phyloP scores from a whole-genome alignment of 306 rosid genomes.

The Trifolium pratense region DNA sequence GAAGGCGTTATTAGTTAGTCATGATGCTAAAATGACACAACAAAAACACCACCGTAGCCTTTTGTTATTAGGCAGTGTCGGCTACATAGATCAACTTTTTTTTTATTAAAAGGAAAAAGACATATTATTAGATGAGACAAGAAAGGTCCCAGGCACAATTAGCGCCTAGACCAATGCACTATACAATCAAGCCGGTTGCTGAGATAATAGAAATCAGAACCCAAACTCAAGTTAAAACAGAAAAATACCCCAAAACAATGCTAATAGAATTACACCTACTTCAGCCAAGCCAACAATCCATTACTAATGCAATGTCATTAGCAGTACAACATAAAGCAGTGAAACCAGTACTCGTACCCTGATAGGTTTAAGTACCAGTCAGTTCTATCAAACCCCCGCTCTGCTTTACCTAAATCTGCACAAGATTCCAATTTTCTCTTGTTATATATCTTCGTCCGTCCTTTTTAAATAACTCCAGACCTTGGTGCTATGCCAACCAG shows the following conservation, averaged over 20 bases:
- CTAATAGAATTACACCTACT: background rate
- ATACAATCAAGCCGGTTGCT: background rate
- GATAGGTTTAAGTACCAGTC: background rate
- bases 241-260: background rate
- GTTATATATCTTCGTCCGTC: background rate
- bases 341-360: background rate
- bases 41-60: slow-evolving; percentile 1
- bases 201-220: background rate
- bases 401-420: background rate
- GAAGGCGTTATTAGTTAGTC: slow-evolving; percentile 20
- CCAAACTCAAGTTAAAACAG: slow-evolving; percentile 1
- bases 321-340: background rate
- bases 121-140: background rate
- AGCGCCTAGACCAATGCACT: slow-evolving; percentile 5
- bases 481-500: background rate
- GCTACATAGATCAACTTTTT: background rate
- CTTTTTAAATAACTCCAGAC: background rate
- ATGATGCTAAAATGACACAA: slow-evolving; percentile 10
- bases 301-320: background rate
- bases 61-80: background rate
- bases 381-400: background rate
- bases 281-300: background rate
- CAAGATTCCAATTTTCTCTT: background rate
- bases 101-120: background rate
- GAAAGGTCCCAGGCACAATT: background rate